Percentiles rank a stretch among this genome's conserved stretches.
phyloP scores from a whole-genome alignment of 129 eudicot species.

The Flaveria linearis region DNA sequence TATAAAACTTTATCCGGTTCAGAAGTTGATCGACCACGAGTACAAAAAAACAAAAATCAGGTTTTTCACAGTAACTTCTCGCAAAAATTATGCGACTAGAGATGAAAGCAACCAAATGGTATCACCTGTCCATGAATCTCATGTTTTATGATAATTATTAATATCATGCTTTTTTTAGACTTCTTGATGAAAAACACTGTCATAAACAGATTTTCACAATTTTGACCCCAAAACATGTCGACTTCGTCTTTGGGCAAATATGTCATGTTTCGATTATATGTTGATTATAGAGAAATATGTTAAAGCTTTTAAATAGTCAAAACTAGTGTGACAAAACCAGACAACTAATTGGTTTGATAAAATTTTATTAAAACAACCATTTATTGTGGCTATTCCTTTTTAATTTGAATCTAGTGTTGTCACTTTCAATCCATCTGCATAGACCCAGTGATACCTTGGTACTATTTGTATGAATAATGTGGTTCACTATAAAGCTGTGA shows the following conservation, averaged over 20 bases:
- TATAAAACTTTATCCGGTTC: not conserved
- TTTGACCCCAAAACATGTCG: not conserved
- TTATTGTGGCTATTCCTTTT: not conserved
- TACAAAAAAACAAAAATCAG: not conserved
- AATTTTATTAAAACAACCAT: not conserved
- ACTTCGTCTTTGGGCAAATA: no score
- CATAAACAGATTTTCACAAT: not conserved
- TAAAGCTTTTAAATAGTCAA: no score
- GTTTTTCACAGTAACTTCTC: not conserved
- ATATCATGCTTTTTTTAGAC: not conserved
- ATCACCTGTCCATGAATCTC: not conserved
- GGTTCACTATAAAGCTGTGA: constrained; percentile 31
- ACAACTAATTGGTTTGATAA: not conserved
- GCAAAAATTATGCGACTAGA: not conserved
- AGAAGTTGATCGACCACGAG: not conserved
- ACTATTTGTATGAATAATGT: constrained; percentile 28
- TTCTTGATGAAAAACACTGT: not conserved
- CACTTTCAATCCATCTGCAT: constrained; percentile 32
- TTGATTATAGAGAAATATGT: no score
- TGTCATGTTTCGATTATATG: no score
- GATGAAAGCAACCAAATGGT: not conserved
- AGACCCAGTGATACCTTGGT: constrained; percentile 28
- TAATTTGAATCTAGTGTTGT: constrained; percentile 24
- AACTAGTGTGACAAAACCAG: no score
- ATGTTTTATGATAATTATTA: no score